A percentile compares a stretch with the other conserved stretches of the same genome.
Conservation (phyloP, 768 basidiomycete genomes). For the Panaeolus papilionaceus region DNA sequence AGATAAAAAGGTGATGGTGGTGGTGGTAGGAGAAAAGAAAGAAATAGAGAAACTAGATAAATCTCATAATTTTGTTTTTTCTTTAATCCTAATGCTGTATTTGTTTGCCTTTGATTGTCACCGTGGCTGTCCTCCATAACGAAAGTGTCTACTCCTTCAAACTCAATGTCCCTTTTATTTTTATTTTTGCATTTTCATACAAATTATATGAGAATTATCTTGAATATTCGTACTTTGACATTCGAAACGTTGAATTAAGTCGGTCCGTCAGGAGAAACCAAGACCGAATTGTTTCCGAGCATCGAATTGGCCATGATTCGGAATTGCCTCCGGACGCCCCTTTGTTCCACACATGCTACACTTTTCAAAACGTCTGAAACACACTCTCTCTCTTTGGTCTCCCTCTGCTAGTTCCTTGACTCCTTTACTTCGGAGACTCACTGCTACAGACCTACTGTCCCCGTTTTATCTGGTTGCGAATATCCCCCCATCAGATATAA, state of each 20-base stretch:
- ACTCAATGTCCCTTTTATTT: not conserved
- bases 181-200: not conserved
- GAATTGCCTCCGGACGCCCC: conserved; percentile 9
- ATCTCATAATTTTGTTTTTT: conserved; percentile 2
- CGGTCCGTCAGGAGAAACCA: not conserved
- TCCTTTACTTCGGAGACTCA: not conserved
- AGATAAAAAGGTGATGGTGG: conserved; percentile 18
- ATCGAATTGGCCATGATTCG: conserved; percentile 1
- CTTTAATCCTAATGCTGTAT: conserved; percentile 9
- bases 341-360: not conserved
- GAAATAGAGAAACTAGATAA: not conserved
- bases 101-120: conserved; percentile 28
- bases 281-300: conserved; percentile 12
- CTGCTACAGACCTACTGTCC: not conserved
- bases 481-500: not conserved
- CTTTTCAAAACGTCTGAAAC: conserved; percentile 5
- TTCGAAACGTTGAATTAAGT: too few species aligned
- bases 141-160: not conserved
- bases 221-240: too few species aligned
- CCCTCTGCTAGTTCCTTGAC: not conserved
- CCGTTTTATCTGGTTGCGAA: not conserved
- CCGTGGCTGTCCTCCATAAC: not conserved
- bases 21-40: conserved; percentile 3
- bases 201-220: too few species aligned
- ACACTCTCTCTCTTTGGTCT: not conserved